Percentiles rank a stretch among this genome's conserved stretches.
These are phyloP conservation scores for Karstenula rhodostoma DNA, from an alignment of 2,329 filamentous ascomycete species.

Conservation along the genomic window DNA sequence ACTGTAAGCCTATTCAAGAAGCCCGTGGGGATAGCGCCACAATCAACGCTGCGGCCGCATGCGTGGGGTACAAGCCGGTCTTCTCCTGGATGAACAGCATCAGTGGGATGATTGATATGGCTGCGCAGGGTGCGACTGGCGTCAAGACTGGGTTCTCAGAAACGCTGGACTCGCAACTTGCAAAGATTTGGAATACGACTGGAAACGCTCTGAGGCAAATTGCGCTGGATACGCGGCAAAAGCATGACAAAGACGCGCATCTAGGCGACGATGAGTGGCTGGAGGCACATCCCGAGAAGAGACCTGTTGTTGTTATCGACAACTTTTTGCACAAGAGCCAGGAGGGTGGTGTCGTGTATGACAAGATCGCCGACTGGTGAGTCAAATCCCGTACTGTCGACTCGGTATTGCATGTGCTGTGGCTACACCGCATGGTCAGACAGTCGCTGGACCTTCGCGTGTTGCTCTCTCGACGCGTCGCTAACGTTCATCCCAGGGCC, in stretches of 20 bases:
- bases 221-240: constrained; percentile 73
- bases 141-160: constrained; percentile 95
- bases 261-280: constrained; percentile 86
- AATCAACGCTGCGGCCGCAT: constrained; percentile 79
- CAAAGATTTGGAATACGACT: constrained; percentile 88
- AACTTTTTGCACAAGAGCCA: constrained; percentile 84
- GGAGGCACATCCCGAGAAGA: constrained; percentile 83
- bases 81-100: constrained; percentile 98
- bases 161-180: constrained; percentile 85
- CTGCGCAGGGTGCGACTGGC: constrained; percentile 91
- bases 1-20: constrained; percentile 93
- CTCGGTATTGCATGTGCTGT: no score
- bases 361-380: constrained; percentile 74
- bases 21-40: constrained; percentile 86
- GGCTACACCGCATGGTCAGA: no score
- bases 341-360: constrained; percentile 58
- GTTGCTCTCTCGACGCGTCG: neutral
- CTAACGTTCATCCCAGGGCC: constrained; percentile 60
- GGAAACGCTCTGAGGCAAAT: constrained; percentile 80
- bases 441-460: no score
- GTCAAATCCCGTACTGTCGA: constrained; percentile 8
- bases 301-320: constrained; percentile 87
- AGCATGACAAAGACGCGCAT: constrained; percentile 74
- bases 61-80: constrained; percentile 90
- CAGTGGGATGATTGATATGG: constrained; percentile 89